These are phyloP conservation scores for Grosmannia clavigera DNA, from an alignment of 2,329 filamentous ascomycete genomes.

Conservation along the genomic window DNA sequence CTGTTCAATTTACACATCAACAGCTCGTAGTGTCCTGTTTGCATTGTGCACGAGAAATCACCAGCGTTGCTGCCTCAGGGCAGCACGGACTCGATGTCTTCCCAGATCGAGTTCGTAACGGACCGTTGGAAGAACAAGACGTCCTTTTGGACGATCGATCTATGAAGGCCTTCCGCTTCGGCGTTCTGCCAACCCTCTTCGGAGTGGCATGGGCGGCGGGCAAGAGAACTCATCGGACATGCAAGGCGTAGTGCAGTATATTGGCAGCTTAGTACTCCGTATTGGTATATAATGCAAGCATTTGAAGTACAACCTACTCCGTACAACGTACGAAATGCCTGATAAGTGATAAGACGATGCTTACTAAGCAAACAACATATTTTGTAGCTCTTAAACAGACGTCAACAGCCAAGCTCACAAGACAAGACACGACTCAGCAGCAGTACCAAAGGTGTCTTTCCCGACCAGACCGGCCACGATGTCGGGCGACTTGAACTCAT, in stretches of 20 bases:
- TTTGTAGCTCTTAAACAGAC: not conserved
- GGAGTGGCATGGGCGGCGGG: slow-evolving; percentile 23
- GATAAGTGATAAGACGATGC: not conserved
- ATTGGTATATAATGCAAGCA: no score
- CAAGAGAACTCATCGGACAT: slow-evolving; percentile 29
- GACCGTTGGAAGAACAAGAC: slow-evolving; percentile 63
- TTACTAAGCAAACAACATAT: not conserved
- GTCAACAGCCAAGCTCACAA: not conserved
- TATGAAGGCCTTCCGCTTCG: slow-evolving; percentile 26
- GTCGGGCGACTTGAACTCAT: slow-evolving; percentile 59
- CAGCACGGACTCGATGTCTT: slow-evolving; percentile 56
- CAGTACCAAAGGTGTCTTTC: not conserved
- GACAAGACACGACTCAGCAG: not conserved
- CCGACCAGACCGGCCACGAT: slow-evolving; percentile 19
- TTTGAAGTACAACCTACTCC: no score
- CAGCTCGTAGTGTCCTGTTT: not conserved
- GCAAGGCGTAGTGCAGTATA: not conserved
- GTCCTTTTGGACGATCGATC: slow-evolving; percentile 17
- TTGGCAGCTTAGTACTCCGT: no score
- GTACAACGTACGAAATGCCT: no score
- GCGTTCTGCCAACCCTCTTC: slow-evolving; percentile 17
- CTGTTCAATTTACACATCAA: not conserved
- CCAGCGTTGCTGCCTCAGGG: slow-evolving; percentile 66
- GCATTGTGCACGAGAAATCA: not conserved
- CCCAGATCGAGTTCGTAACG: slow-evolving; percentile 65